A percentile compares a stretch with the other conserved stretches of the same genome.
These are phyloP conservation scores for Astraeus odoratus DNA, from an alignment of 768 basidiomycete genomes.

Conservation along the genomic window DNA sequence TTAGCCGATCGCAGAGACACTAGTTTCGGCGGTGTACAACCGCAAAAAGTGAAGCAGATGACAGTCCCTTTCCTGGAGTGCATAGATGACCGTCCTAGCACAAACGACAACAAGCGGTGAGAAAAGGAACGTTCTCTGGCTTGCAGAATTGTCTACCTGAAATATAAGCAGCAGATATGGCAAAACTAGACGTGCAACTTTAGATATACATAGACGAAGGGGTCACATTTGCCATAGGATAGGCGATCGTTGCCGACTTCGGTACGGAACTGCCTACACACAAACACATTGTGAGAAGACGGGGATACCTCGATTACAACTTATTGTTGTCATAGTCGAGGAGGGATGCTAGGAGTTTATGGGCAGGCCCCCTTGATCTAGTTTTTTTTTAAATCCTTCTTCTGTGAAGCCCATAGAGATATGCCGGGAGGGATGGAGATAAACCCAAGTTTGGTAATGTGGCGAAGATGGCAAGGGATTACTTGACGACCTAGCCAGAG, in stretches of 20 bases:
- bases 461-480: conserved; percentile 37
- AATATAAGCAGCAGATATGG: conserved; percentile 3
- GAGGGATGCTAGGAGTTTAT: conserved; percentile 45
- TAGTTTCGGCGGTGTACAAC: conserved; percentile 32
- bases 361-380: conserved; percentile 22
- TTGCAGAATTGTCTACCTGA: conserved; percentile 14
- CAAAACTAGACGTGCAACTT: conserved; percentile 34
- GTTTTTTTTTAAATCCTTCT: conserved; percentile 22
- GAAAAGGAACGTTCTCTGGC: conserved; percentile 35
- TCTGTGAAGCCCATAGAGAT: conserved; percentile 21
- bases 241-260: conserved; percentile 30
- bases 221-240: conserved; percentile 27
- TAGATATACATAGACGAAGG: conserved; percentile 16
- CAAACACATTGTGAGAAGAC: too few relatives aligned
- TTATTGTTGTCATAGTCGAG: conserved; percentile 58
- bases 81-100: conserved; percentile 27
- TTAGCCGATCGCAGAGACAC: conserved; percentile 27
- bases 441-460: conserved; percentile 38
- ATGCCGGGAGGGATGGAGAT: conserved; percentile 30
- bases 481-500: conserved; percentile 32
- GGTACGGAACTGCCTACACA: conserved; percentile 32
- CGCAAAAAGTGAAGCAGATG: conserved; percentile 41
- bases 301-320: conserved; percentile 25
- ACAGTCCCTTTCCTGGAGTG: conserved; percentile 29
- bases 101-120: conserved; percentile 38